Percentiles rank a stretch among this genome's conserved stretches.
phyloP scores from a whole-genome alignment of 305 asterid species.

The Fraxinus floribunda region DNA sequence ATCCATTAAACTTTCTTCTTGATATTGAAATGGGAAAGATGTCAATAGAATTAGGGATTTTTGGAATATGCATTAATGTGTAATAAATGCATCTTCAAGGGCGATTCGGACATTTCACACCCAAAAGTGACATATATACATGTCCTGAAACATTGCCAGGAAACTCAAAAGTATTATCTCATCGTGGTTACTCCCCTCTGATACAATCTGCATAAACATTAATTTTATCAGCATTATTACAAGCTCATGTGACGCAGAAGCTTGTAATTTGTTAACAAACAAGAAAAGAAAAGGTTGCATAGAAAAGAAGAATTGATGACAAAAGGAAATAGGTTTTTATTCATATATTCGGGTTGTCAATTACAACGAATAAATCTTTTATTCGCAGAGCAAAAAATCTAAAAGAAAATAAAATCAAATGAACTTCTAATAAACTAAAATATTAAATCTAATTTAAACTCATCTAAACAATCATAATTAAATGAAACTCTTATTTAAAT shows the following conservation, averaged over 20 bases:
- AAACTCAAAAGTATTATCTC: conserved; percentile 50
- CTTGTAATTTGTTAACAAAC: background rate
- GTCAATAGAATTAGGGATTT: too few relatives aligned
- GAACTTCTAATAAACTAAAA: background rate
- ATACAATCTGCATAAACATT: conserved; percentile 34
- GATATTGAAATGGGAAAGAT: too few relatives aligned
- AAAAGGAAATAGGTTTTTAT: too few relatives aligned
- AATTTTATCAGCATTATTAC: background rate
- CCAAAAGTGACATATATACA: conserved; percentile 23
- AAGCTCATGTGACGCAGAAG: background rate
- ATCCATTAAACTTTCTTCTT: too few relatives aligned
- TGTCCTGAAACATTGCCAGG: conserved; percentile 50
- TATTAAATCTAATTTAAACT: background rate
- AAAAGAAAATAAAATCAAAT: background rate
- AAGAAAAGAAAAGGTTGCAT: background rate
- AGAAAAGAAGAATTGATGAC: background rate
- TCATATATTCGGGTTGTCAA: background rate
- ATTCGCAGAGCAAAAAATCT: background rate
- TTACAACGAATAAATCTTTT: background rate
- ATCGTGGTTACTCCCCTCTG: conserved; percentile 43
- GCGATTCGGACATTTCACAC: too few relatives aligned
- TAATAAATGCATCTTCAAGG: too few relatives aligned
- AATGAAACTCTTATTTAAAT: background rate
- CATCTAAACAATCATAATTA: background rate
- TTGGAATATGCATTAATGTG: too few relatives aligned